phyloP scores from a whole-genome alignment of 768 basidiomycete species.

The Pleurotus giganteus region DNA sequence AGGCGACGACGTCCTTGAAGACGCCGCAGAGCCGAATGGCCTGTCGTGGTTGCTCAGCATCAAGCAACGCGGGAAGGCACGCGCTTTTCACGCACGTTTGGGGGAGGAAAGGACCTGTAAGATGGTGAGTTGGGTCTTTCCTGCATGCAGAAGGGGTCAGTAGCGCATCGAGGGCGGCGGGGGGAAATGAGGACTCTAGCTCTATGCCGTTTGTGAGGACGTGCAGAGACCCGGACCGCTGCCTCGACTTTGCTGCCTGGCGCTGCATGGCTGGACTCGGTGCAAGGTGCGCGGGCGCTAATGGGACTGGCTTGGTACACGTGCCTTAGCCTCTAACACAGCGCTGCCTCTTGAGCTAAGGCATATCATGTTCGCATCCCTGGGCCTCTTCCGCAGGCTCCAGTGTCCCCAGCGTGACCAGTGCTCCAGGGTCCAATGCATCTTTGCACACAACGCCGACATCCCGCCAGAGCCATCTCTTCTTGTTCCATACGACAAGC shows the following conservation, averaged over 20 bases:
- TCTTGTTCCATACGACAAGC: constrained; percentile 32
- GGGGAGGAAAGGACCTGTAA: constrained; percentile 59
- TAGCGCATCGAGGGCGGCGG: neutral
- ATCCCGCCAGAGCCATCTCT: constrained; percentile 34
- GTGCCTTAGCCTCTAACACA: neutral
- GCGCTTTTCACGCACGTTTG: constrained; percentile 48
- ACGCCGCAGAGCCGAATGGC: constrained; percentile 36
- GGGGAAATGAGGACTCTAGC: constrained; percentile 17
- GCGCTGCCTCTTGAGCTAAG: neutral
- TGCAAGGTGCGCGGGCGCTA: neutral
- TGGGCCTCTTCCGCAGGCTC: constrained; percentile 54
- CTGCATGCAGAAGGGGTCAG: constrained; percentile 26
- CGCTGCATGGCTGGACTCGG: neutral
- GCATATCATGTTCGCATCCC: constrained; percentile 58
- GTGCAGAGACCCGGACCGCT: constrained; percentile 16
- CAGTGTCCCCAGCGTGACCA: constrained; percentile 53
- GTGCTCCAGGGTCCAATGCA: constrained; percentile 54
- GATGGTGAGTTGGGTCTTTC: constrained; percentile 56
- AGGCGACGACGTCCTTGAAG: constrained; percentile 35
- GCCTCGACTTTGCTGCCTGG: neutral
- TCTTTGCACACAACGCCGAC: constrained; percentile 61
- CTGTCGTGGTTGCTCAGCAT: constrained; percentile 24
- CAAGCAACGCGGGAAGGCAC: neutral
- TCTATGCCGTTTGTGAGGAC: constrained; percentile 25
- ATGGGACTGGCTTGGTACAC: neutral